Evolutionary conservation across 2,329 filamentous ascomycete genomes (phyloP), one percentile per base, ranked within the genome.

Genomic region (Emmonsiellopsis sp.): DNA sequence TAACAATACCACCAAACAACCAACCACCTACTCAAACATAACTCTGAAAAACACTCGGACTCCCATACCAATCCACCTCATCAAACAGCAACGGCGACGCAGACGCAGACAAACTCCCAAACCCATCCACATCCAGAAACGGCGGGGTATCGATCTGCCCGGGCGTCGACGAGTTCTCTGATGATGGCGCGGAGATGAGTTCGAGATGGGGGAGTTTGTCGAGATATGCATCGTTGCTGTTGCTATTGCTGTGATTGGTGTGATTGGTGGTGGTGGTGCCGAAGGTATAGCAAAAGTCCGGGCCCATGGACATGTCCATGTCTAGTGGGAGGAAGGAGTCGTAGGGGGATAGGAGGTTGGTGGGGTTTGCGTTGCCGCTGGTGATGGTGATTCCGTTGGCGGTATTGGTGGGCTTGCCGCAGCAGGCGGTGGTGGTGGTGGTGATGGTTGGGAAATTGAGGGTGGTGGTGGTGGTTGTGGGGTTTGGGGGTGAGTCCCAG

Each of bases 31-130:
- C 30, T 49, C 10, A 49, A 30, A 35, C 46, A 50, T 43, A 56
- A 13, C 15, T 46, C 37, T 41, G 50, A 47, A 46, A 54, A 5
- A 54, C 30, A 13, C 51, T 54, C 41, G 55, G 37, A 45, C 43
- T 59, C 15, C 57, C 55, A 30, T 57, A 50, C 57, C 57, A 59
- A 40, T 59, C 55, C 31, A 54, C 48, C 26, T 59, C 55, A 10
- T 59, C 57, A 16, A 54, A 54, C 16, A 58, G 11, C 40, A 59
- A 50, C 37, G 57, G 57, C 16, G 57, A 57, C 16, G 49, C 51
- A 45, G 46, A 49, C 2, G 46, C 37, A 16, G 46, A 32, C 10
- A 57, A 37, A 2, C 54, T 38, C 2, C 31, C 31, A 11, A 49
- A 54, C 1, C 51, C 54, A 32, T 59, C 57, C 42, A 59, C 55